phyloP scores from a whole-genome alignment of 805 yeast species.

The Yarrowia sp. region DNA sequence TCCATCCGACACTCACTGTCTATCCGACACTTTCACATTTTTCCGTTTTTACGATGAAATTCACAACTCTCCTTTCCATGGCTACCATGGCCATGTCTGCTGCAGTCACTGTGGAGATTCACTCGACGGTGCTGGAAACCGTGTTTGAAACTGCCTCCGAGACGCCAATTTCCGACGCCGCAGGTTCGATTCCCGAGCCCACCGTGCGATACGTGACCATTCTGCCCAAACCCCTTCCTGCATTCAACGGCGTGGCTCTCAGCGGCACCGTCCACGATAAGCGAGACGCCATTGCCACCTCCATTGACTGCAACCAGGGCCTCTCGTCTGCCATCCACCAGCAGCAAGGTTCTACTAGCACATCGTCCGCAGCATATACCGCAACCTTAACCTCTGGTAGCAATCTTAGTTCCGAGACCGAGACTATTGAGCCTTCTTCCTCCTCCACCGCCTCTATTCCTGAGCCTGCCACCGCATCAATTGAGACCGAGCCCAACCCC shows the following conservation, averaged over 20 bases:
- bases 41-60: slow-evolving; percentile 5
- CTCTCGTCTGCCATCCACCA: neutral
- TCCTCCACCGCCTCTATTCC: slow-evolving; percentile 14
- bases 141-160: slow-evolving; percentile 5
- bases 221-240: slow-evolving; percentile 29
- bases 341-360: neutral
- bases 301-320: slow-evolving; percentile 4
- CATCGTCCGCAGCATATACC: slow-evolving; percentile 29
- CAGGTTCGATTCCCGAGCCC: neutral
- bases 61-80: slow-evolving; percentile 11
- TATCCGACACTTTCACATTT: neutral
- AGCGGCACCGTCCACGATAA: slow-evolving; percentile 4
- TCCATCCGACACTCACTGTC: slow-evolving; percentile 28
- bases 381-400: slow-evolving; percentile 29
- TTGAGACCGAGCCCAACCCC: slow-evolving; percentile 36
- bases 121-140: slow-evolving; percentile 31
- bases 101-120: slow-evolving; percentile 19
- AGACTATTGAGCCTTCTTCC: neutral
- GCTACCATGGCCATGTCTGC: slow-evolving; percentile 14
- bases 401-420: slow-evolving; percentile 27
- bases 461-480: slow-evolving; percentile 14
- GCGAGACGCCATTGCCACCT: slow-evolving; percentile 1
- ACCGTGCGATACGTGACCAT: slow-evolving; percentile 31
- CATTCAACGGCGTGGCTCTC: slow-evolving; percentile 28
- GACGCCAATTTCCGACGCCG: slow-evolving; percentile 4